Evolutionary conservation across 192 early-diverging fungal species (phyloP).

Genomic region (Rhizoclosmatium sp.): DNA sequence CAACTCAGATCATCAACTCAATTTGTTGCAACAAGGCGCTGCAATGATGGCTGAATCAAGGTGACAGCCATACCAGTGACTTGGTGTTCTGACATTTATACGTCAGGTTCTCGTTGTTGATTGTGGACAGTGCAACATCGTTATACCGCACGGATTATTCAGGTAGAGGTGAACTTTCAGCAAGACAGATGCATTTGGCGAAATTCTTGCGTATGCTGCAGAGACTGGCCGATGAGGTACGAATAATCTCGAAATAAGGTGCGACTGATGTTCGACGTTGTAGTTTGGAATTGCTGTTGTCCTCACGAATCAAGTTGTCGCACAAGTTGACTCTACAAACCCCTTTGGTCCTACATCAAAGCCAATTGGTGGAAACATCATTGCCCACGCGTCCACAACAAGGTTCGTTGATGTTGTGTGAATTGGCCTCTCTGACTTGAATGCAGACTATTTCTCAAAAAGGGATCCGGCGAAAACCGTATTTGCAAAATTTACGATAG

Average conservation of each 20-base stretch:
- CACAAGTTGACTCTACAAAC: conserved; percentile 86
- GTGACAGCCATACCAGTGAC: conserved; percentile 32
- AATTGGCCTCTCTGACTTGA: background rate
- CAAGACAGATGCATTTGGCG: conserved; percentile 94
- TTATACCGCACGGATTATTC: conserved; percentile 97
- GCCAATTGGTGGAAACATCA: conserved; percentile 97
- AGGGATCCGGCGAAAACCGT: conserved; percentile 89
- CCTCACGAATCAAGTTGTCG: conserved; percentile 98
- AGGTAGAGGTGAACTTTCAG: conserved; percentile 93
- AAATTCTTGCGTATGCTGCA: conserved; percentile 85
- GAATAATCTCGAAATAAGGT: background rate
- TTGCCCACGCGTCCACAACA: conserved; percentile 97
- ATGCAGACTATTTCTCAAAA: conserved; percentile 82
- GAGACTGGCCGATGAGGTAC: conserved; percentile 89
- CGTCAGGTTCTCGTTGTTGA: conserved; percentile 76
- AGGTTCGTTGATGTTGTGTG: conserved; percentile 58
- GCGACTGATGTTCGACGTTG: background rate
- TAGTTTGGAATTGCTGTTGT: conserved; percentile 97
- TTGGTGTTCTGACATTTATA: background rate
- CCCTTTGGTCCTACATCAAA: conserved; percentile 85
- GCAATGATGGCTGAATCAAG: conserved; percentile 89
- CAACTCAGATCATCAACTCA: conserved; percentile 94
- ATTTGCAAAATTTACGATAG: conserved; percentile 98
- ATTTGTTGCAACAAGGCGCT: conserved; percentile 83
- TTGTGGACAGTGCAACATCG: conserved; percentile 93